phyloP scores from a whole-genome alignment of 2,329 filamentous ascomycete genomes.

The Xylaria sp. region DNA sequence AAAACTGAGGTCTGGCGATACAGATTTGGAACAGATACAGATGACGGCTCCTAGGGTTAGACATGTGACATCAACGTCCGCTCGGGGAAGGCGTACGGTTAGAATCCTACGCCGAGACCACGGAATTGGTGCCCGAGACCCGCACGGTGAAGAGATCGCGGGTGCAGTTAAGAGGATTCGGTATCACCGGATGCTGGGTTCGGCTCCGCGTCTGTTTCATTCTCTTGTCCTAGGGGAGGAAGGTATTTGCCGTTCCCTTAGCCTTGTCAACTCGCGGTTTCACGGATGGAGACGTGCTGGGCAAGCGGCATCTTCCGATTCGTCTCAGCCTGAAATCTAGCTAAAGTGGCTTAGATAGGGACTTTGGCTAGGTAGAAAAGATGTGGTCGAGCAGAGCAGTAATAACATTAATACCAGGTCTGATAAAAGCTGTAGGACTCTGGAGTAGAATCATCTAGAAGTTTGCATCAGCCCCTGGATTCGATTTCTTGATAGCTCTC shows the following conservation, averaged over 20 bases:
- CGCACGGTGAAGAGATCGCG: neutral
- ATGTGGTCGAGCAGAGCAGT: neutral
- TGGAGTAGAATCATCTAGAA: slow-evolving; percentile 10
- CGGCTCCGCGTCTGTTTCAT: neutral
- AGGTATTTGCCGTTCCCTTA: neutral
- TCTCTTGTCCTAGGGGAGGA: neutral
- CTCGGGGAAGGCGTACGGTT: neutral
- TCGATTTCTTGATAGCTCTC: neutral
- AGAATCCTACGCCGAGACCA: slow-evolving; percentile 16
- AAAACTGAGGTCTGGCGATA: neutral
- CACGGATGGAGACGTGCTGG: neutral
- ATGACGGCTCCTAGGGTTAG: neutral
- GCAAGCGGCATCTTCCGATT: neutral
- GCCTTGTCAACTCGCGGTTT: neutral
- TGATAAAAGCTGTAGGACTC: neutral
- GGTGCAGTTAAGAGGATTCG: slow-evolving; percentile 20
- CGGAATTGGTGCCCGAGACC: slow-evolving; percentile 11
- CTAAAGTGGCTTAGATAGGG: neutral
- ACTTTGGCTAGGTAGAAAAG: neutral
- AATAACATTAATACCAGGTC: neutral
- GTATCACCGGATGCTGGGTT: neutral
- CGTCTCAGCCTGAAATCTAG: neutral
- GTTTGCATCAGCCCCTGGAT: slow-evolving; percentile 11
- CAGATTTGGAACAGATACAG: neutral
- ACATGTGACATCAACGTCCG: neutral